A percentile compares a stretch with the other conserved stretches of the same genome.
Evolutionary conservation across 1,284 basidiomycete genomes (phyloP).

Genomic region (Polyporus tsugae): DNA sequence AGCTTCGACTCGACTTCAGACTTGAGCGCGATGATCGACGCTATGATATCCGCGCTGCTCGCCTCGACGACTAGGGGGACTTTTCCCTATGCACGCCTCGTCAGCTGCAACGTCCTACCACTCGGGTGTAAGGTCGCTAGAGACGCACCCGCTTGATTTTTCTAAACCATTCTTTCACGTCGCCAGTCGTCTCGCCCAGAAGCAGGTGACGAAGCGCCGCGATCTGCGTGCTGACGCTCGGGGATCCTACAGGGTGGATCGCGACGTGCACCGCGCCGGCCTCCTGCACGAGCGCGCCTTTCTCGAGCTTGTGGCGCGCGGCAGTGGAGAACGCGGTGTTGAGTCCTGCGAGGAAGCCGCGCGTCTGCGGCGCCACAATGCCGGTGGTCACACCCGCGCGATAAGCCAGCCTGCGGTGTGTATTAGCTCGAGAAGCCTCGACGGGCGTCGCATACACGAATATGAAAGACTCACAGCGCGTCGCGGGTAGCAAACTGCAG

Average conservation of each 20-base stretch:
- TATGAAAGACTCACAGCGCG: conserved; percentile 48
- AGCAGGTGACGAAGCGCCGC: conserved; percentile 67
- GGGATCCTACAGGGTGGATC: conserved; percentile 54
- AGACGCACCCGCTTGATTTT: conserved; percentile 58
- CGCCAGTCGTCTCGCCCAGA: conserved; percentile 53
- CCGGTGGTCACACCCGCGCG: conserved; percentile 65
- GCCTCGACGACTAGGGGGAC: conserved; percentile 74
- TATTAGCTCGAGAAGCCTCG: neutral
- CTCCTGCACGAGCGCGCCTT: conserved; percentile 72
- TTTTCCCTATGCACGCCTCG: conserved; percentile 44
- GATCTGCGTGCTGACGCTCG: conserved; percentile 75
- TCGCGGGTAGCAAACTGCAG: conserved; percentile 60
- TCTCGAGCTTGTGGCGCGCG: conserved; percentile 67
- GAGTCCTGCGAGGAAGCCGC: conserved; percentile 69
- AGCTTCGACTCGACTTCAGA: conserved; percentile 62
- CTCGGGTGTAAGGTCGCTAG: neutral
- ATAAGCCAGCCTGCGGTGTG: neutral
- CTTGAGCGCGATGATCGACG: conserved; percentile 76
- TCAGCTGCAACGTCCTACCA: neutral
- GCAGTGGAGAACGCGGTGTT: conserved; percentile 74
- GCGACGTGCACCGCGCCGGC: conserved; percentile 76
- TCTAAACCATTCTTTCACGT: conserved; percentile 57
- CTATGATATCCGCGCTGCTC: conserved; percentile 77
- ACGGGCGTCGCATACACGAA: neutral
- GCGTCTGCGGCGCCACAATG: conserved; percentile 66